Evolutionary conservation across 371 early-diverging fungal species (phyloP), one percentile per base, ranked within the genome.

Genomic region (Mucor mucedo): DNA sequence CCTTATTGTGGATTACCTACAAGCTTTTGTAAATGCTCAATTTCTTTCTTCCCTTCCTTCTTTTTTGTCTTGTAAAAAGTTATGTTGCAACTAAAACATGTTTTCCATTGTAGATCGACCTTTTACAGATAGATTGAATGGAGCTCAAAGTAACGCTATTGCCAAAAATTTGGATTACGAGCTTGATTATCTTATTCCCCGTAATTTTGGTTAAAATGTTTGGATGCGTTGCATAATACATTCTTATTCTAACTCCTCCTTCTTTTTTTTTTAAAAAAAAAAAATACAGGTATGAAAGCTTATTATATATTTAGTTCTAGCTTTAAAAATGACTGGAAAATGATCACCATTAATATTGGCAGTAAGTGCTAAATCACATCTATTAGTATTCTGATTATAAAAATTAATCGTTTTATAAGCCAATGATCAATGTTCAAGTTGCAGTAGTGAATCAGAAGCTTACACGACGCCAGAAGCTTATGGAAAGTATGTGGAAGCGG

Each of bases 171-270:
- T 77, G 38, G 40, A 69, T 11, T 49, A 56, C 16, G 68, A 77
- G 52, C 40, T 74, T 13, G 64, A 72, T 41, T 77, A 77, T 61
- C 64, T 77, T 45, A 72, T 72, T 47, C 66, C 69, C 52, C 62
- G 72, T 71, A 68, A 52, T 52, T 40, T 28, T 9, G 21, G 21
- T 21, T 21, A 0, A 21, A 21, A 21, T 21, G 21, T 21, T 21
- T 21, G 21, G 21, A 21, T 21, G 21, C 21, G 21, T 21, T 21
- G 21, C 21, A 21, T 21, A 21, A 21, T 21, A 21, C 21, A 21
- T 21, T 21, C 21, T 21, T 21, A 21, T 21, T 21, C 35, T 35
- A 35, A 6, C 35, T 35, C 35, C 35, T 35, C 6, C n/a, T n/a
- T n/a, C n/a, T n/a, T 6, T 35, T 8, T 35, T 8, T 8, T 35